Percentiles rank a stretch among this genome's conserved stretches.
Conservation (phyloP, 2,329 filamentous ascomycete genomes). For the Lasiodiplodia sp. region DNA sequence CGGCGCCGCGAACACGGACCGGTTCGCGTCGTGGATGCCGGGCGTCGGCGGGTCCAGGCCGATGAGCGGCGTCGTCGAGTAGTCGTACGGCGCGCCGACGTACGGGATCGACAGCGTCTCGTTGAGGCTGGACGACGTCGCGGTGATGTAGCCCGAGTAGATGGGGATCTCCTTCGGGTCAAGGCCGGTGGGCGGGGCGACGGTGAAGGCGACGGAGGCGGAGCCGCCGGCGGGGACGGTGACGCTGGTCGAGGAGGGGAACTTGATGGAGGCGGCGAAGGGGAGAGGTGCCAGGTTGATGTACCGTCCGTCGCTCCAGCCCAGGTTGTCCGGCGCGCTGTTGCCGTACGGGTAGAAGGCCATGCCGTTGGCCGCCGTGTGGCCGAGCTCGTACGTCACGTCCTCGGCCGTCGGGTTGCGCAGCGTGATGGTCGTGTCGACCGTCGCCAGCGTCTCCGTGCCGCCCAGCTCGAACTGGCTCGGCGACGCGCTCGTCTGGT, state of each 20-base stretch:
- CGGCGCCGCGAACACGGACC: constrained; percentile 8
- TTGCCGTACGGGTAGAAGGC: constrained; percentile 29
- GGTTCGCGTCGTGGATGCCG: neutral
- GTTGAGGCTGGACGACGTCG: constrained; percentile 25
- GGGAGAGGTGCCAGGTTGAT: constrained; percentile 9
- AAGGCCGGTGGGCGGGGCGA: constrained; percentile 36
- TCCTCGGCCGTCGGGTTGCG: constrained; percentile 33
- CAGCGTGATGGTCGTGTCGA: constrained; percentile 36
- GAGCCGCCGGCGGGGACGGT: constrained; percentile 35
- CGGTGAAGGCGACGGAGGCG: constrained; percentile 33
- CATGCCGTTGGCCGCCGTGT: constrained; percentile 35
- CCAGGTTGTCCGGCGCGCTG: constrained; percentile 15
- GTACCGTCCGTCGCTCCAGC: constrained; percentile 33
- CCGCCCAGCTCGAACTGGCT: constrained; percentile 36
- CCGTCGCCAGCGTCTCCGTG: constrained; percentile 37
- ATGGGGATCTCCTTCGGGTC: constrained; percentile 36
- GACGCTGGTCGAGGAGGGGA: constrained; percentile 32
- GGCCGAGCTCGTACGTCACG: constrained; percentile 32
- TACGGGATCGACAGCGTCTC: constrained; percentile 35
- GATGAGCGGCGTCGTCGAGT: neutral
- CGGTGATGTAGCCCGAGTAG: constrained; percentile 37
- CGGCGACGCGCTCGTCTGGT: constrained; percentile 32
- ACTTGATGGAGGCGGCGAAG: constrained; percentile 31
- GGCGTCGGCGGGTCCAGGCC: constrained; percentile 4
- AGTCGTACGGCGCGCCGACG: constrained; percentile 33